Conservation (phyloP, 2,329 filamentous ascomycete species). For the Blastomyces percursus region DNA sequence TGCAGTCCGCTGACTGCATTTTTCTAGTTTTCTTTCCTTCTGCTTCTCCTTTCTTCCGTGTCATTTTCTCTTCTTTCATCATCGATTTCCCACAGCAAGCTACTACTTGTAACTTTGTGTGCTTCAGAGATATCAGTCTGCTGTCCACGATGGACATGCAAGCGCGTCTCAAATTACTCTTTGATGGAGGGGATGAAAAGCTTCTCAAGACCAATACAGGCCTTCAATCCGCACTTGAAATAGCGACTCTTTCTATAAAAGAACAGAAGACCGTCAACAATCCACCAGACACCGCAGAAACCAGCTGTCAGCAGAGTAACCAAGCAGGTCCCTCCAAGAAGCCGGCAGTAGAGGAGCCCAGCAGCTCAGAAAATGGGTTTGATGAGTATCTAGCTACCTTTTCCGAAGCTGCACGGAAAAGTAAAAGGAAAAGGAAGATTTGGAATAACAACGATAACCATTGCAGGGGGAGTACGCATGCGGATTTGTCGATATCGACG, state of each 20-base stretch:
- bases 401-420: conserved; percentile 9
- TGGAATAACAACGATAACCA: background rate
- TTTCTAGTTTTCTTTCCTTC: background rate
- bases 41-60: background rate
- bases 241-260: background rate
- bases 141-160: conserved; percentile 17
- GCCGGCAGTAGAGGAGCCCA: background rate
- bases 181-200: conserved; percentile 17
- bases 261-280: background rate
- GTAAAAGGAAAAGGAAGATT: conserved; percentile 1
- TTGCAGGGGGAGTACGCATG: background rate
- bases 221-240: conserved; percentile 1
- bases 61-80: background rate
- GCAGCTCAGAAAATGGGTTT: conserved; percentile 10
- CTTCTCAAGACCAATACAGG: conserved; percentile 15
- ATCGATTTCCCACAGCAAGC: background rate
- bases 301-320: background rate
- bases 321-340: background rate
- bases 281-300: background rate
- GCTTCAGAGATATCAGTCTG: background rate
- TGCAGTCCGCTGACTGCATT: background rate
- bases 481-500: background rate
- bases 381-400: conserved; percentile 18
- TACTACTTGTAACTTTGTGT: background rate
- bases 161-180: conserved; percentile 23